Percentiles rank a stretch among this genome's conserved stretches.
These are phyloP conservation scores for Huntiella savannae DNA, from an alignment of 2,329 filamentous ascomycete species.

Conservation along the genomic window DNA sequence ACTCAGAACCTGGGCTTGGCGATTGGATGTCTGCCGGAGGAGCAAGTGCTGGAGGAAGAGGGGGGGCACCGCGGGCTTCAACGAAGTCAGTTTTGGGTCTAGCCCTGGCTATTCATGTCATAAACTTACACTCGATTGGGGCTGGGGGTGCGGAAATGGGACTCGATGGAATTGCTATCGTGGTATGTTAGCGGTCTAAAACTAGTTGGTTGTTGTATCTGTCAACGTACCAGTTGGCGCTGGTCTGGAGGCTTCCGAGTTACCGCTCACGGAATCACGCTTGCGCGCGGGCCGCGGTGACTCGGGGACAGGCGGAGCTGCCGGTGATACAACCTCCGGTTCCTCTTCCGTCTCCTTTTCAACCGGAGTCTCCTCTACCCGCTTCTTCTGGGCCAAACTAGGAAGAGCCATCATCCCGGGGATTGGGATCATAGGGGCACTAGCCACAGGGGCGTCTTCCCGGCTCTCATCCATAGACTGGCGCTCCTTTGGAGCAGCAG, in stretches of 20 bases:
- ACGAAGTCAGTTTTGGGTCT: slow-evolving; percentile 1
- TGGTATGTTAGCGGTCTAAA: background rate
- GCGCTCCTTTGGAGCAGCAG: slow-evolving; percentile 18
- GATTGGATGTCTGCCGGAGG: slow-evolving; percentile 36
- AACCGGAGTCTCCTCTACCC: background rate
- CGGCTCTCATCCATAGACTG: slow-evolving; percentile 24
- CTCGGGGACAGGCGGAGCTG: slow-evolving; percentile 1
- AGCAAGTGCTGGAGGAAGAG: slow-evolving; percentile 31
- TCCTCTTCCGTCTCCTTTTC: slow-evolving; percentile 1
- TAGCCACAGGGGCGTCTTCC: slow-evolving; percentile 22
- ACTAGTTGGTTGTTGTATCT: background rate
- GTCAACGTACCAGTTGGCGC: slow-evolving; percentile 8
- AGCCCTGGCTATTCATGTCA: background rate
- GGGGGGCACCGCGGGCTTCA: slow-evolving; percentile 43
- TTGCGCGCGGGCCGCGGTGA: slow-evolving; percentile 2
- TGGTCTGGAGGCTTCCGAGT: slow-evolving; percentile 14
- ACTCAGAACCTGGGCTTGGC: slow-evolving; percentile 62
- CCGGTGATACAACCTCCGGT: slow-evolving; percentile 24
- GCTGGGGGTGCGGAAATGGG: slow-evolving; percentile 39
- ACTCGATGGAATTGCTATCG: slow-evolving; percentile 26
- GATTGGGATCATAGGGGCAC: slow-evolving; percentile 32
- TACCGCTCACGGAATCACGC: background rate
- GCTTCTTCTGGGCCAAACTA: slow-evolving; percentile 36
- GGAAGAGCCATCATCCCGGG: slow-evolving; percentile 46
- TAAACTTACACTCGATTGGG: slow-evolving; percentile 34